Conservation (phyloP, 2,329 filamentous ascomycete genomes). For the Hypoxylon sp. region DNA sequence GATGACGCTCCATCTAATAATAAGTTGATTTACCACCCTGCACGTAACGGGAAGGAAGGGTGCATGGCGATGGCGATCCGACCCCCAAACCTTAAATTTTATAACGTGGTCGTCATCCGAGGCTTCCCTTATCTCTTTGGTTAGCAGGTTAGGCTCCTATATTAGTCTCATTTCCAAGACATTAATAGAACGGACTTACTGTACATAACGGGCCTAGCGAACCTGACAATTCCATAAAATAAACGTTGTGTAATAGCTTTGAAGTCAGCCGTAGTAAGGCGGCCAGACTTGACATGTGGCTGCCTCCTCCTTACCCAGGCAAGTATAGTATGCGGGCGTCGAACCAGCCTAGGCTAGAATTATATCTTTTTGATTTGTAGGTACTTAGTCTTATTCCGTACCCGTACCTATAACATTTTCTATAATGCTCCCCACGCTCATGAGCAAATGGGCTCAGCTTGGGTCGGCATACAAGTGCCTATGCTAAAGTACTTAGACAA, state of each 20-base stretch:
- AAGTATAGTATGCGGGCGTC: not conserved
- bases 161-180: constrained; percentile 15
- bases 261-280: constrained; percentile 19
- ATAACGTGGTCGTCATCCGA: constrained; percentile 32
- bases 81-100: constrained; percentile 23
- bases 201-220: not conserved
- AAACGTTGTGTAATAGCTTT: constrained; percentile 19
- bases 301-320: constrained; percentile 5
- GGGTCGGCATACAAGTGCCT: not conserved
- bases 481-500: constrained; percentile 4
- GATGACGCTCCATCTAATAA: constrained; percentile 30
- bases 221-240: constrained; percentile 8
- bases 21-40: constrained; percentile 18
- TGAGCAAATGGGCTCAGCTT: constrained; percentile 8
- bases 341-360: not conserved
- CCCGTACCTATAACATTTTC: not conserved
- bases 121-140: constrained; percentile 14
- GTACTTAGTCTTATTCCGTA: not conserved
- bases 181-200: constrained; percentile 16
- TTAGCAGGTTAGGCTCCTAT: not conserved
- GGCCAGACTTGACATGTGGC: not conserved
- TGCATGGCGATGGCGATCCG: constrained; percentile 15
- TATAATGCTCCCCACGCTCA: constrained; percentile 1
- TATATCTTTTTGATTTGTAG: constrained; percentile 7
- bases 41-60: constrained; percentile 10